These are phyloP conservation scores for Juglanconis oblonga DNA, from an alignment of 2,329 filamentous ascomycete species.

Conservation along the genomic window DNA sequence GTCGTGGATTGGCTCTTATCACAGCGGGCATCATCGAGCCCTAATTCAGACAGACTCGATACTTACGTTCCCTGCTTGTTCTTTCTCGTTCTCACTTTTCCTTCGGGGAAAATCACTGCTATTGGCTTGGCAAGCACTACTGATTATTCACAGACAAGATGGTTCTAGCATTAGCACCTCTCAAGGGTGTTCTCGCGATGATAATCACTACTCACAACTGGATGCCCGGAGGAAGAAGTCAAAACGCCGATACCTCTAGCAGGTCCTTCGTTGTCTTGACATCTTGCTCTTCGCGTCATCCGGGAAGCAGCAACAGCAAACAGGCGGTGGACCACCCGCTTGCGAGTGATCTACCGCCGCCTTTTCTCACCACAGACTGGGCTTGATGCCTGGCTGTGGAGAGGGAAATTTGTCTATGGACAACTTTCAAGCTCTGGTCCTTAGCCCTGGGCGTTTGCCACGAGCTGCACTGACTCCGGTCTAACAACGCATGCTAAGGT, in stretches of 20 bases:
- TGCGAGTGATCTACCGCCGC: constrained; percentile 22
- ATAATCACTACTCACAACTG: not conserved
- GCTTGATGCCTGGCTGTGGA: constrained; percentile 47
- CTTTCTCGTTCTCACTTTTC: not conserved
- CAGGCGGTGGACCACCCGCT: constrained; percentile 5
- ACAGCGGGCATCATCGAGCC: constrained; percentile 8
- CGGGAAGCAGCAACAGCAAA: constrained; percentile 1
- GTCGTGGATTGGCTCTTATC: not conserved
- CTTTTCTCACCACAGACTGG: constrained; percentile 53
- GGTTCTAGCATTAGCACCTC: not conserved
- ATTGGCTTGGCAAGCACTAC: not conserved
- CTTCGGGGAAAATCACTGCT: not conserved
- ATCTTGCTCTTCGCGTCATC: not conserved
- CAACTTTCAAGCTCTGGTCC: not conserved
- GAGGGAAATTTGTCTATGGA: constrained; percentile 34
- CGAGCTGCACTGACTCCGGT: too few relatives aligned
- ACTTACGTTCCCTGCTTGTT: not conserved
- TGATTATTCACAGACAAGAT: constrained; percentile 9
- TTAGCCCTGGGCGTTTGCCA: not conserved
- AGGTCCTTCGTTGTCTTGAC: not conserved
- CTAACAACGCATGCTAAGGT: too few relatives aligned
- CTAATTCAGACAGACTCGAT: constrained; percentile 18
- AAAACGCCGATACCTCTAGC: not conserved
- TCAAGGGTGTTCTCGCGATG: not conserved
- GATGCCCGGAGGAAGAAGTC: not conserved